These are phyloP conservation scores for Epichloe hybrida DNA, from an alignment of 2,329 filamentous ascomycete species.

Conservation along the genomic window DNA sequence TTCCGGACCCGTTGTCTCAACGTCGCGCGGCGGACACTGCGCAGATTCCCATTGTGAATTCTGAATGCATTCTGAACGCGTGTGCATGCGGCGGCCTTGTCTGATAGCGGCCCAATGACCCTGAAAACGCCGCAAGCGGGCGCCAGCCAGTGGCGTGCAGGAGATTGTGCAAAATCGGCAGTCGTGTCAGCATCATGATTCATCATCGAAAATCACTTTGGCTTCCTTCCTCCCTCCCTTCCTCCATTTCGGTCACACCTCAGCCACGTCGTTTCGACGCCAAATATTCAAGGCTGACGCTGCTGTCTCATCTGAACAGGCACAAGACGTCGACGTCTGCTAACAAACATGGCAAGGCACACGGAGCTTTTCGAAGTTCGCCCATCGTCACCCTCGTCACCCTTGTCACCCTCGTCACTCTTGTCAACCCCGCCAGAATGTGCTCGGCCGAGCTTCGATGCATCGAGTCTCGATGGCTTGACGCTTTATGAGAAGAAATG, in stretches of 20 bases:
- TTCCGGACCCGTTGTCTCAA: no score
- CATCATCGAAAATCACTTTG: background rate
- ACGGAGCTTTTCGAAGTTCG: background rate
- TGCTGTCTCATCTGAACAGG: no score
- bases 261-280: no score
- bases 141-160: background rate
- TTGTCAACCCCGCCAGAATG: background rate
- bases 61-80: background rate
- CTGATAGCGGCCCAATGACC: background rate
- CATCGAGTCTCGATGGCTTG: slow-evolving; percentile 12
- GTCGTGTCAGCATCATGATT: background rate
- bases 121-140: background rate
- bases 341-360: no score
- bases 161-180: no score
- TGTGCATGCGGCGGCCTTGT: background rate
- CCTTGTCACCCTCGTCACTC: background rate
- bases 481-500: slow-evolving; percentile 22
- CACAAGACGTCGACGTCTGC: no score
- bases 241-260: no score
- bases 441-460: background rate
- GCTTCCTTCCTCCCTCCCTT: no score
- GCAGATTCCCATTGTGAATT: no score
- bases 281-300: no score
- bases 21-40: no score
- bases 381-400: background rate